phyloP scores from a whole-genome alignment of 2,329 filamentous ascomycete species.

The Lojkania enalia region DNA sequence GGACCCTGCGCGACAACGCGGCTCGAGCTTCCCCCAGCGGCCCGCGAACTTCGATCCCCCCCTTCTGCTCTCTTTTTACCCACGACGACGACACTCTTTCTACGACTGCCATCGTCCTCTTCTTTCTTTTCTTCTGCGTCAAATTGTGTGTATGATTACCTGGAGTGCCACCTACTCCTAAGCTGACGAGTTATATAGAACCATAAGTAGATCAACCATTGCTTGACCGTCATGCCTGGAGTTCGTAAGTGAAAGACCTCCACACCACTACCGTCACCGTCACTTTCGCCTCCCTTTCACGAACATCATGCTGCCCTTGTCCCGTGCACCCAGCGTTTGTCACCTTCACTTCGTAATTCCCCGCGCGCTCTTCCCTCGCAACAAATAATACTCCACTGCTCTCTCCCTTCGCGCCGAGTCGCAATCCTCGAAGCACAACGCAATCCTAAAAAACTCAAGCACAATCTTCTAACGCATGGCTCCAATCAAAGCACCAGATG shows the following conservation, averaged over 20 bases:
- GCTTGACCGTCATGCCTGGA: conserved; percentile 40
- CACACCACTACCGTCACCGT: conserved; percentile 7
- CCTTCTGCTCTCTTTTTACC: background rate
- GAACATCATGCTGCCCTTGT: conserved; percentile 1
- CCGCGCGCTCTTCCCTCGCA: background rate
- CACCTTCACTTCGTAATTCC: background rate
- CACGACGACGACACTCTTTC: background rate
- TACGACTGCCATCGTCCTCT: background rate
- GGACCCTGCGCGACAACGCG: no score
- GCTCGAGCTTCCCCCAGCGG: background rate
- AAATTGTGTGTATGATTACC: background rate
- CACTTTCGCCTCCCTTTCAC: conserved; percentile 5
- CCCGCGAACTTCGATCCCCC: background rate
- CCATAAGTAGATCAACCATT: background rate
- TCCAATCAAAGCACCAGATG: conserved; percentile 36
- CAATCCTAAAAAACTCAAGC: background rate
- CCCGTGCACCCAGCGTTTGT: background rate
- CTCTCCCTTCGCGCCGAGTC: background rate
- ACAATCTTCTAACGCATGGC: conserved; percentile 15
- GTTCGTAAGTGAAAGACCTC: conserved; percentile 39
- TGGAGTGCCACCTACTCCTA: background rate
- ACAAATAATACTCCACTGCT: background rate
- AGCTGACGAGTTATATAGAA: no score
- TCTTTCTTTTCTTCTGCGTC: background rate
- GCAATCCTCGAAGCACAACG: background rate